phyloP scores from a whole-genome alignment of 164 flowering plant species.

The Vitis amurensis region DNA sequence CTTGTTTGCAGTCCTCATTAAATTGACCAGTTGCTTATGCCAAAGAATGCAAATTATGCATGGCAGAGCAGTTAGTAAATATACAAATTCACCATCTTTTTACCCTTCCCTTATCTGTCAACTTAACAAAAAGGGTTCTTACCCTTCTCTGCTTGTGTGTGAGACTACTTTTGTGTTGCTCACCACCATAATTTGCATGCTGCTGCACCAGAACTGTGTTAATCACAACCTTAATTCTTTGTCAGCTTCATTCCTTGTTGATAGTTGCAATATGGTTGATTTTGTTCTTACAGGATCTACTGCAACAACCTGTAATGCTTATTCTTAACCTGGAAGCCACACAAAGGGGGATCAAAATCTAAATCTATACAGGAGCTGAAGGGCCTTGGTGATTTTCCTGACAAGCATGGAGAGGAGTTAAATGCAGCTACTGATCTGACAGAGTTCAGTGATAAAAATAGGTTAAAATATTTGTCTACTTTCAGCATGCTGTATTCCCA shows the following conservation, averaged over 20 bases:
- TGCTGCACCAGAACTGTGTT: too few species aligned
- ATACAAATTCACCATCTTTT: too few species aligned
- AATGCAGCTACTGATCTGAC: conserved; percentile 24
- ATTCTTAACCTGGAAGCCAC: conserved; percentile 46
- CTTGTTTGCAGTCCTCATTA: too few species aligned
- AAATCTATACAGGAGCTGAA: conserved; percentile 22
- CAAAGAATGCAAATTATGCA: too few species aligned
- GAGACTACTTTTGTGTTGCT: too few species aligned
- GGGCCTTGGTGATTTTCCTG: conserved; percentile 18
- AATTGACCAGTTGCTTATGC: too few species aligned
- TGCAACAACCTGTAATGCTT: conserved; percentile 68
- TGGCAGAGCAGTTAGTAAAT: too few species aligned
- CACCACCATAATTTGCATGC: too few species aligned
- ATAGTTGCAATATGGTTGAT: background rate
- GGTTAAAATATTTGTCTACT: conserved; percentile 31
- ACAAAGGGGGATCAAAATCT: conserved; percentile 25
- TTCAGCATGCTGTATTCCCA: background rate
- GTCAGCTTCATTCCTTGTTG: background rate
- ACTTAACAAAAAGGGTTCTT: too few species aligned
- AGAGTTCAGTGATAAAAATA: conserved; percentile 32
- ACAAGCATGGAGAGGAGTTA: conserved; percentile 17
- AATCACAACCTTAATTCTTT: background rate
- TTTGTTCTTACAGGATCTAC: conserved; percentile 47
- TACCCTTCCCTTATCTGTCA: too few species aligned
- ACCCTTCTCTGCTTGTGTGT: too few species aligned